Conservation (phyloP, 345 rosid genomes). For the Psidium guajava region DNA sequence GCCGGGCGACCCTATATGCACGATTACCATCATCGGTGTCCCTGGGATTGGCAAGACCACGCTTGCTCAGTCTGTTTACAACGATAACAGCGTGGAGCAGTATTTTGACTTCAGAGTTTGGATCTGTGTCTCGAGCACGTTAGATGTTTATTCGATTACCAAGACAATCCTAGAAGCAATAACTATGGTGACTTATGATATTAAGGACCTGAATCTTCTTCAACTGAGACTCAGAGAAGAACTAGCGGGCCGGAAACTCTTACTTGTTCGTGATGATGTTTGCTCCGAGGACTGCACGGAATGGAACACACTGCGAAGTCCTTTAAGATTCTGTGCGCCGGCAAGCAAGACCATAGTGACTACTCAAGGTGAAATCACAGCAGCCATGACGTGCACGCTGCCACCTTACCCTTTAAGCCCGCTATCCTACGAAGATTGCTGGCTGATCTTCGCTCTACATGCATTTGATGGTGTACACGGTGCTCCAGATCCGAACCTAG, state of each 20-base stretch:
- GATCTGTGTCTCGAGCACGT: slow-evolving; percentile 10
- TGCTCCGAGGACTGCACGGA: neutral
- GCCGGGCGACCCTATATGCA: neutral
- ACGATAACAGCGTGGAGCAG: neutral
- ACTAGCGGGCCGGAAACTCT: slow-evolving; percentile 6
- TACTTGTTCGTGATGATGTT: slow-evolving; percentile 19
- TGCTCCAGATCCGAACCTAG: neutral
- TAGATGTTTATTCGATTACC: slow-evolving; percentile 3
- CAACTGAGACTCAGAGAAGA: slow-evolving; percentile 9
- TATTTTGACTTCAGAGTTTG: slow-evolving; percentile 13
- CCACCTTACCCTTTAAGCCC: slow-evolving; percentile 2
- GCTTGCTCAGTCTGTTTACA: slow-evolving; percentile 1
- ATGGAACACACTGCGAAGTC: slow-evolving; percentile 9
- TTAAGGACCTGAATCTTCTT: slow-evolving; percentile 5
- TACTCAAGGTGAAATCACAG: slow-evolving; percentile 5
- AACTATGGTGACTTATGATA: neutral
- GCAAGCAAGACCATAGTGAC: slow-evolving; percentile 18
- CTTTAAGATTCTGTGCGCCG: slow-evolving; percentile 2
- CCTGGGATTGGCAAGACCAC: slow-evolving; percentile 8
- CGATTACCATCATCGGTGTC: neutral
- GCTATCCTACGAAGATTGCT: slow-evolving; percentile 11
- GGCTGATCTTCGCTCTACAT: slow-evolving; percentile 6
- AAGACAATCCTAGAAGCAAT: slow-evolving; percentile 11
- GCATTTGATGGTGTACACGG: slow-evolving; percentile 2
- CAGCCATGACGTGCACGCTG: slow-evolving; percentile 6